Evolutionary conservation across 208 protist genomes (phyloP), one percentile per base, ranked within the genome.

Genomic region (Trypanosoma boissoni): DNA sequence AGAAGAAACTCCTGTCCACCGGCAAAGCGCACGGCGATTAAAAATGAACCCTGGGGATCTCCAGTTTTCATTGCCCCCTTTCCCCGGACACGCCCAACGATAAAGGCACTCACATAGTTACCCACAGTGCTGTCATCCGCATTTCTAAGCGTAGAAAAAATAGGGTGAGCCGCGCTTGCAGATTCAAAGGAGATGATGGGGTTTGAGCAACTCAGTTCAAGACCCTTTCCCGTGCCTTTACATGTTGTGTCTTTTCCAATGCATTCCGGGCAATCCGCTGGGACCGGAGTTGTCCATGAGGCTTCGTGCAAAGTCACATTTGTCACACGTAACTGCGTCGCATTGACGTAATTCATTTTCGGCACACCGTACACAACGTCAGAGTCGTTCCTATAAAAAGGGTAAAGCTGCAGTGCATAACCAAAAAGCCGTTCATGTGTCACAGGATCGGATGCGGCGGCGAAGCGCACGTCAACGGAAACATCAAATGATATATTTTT

Each of bases 361-460:
- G 52, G 56, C 52, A 44, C 44, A 56, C 60, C 73, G 58, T 36
- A 61, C n/a, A 44, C 64, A 20, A 72, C 67, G 23, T 48, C 36
- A 24, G 59, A 58, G 27, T 56, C 46, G 21, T 66, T 66, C 28
- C 55, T 27, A 24, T 55, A 28, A 54, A 80, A 85, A 21, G 84
- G 88, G 61, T 86, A 94, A 24, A 94, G 46, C 26, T 84, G 46
- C 18, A 92, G 16, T 16, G 74, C 64, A 58, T 92, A 94, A 27
- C 65, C 74, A 57, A 86, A 94, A 10, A 94, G 51, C 41, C 88
- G 79, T 60, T 94, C 88, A 20, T 50, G 52, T 3, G 88, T 88
- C 28, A 56, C 42, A 10, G 42, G 46, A 41, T 83, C 70, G 18
- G 48, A 34, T 43, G 59, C 80, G 26, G 72, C 45, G n/a, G 66